Percentiles rank a stretch among this genome's conserved stretches.
phyloP scores from a whole-genome alignment of 2,329 filamentous ascomycete species.

The Alternaria sp. region DNA sequence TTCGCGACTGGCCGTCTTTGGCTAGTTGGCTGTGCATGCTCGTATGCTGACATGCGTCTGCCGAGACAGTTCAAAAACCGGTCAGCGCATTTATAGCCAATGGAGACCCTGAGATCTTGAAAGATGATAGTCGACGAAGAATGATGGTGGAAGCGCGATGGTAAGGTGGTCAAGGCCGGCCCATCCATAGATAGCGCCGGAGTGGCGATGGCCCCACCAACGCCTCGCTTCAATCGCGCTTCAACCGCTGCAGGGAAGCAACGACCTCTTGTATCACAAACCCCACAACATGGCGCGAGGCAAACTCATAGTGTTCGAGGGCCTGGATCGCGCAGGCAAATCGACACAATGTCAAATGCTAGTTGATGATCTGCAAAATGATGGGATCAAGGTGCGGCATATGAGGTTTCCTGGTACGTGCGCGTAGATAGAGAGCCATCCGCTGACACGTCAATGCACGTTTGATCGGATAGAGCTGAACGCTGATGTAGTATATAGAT shows the following conservation, averaged over 20 bases:
- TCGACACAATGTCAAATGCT: slow-evolving; percentile 84
- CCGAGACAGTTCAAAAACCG: no score
- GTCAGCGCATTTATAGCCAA: no score
- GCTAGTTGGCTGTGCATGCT: no score
- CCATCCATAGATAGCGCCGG: background rate
- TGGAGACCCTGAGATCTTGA: no score
- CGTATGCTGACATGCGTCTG: no score
- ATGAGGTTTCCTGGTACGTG: slow-evolving; percentile 70
- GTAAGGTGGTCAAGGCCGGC: no score
- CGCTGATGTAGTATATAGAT: slow-evolving; percentile 60
- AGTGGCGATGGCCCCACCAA: slow-evolving; percentile 3
- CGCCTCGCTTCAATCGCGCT: background rate
- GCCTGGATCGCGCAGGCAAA: slow-evolving; percentile 88
- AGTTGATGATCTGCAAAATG: slow-evolving; percentile 58
- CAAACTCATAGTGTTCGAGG: slow-evolving; percentile 83
- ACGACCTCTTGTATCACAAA: background rate
- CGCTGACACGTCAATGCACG: background rate
- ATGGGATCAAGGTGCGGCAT: slow-evolving; percentile 62
- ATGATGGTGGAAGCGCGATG: no score
- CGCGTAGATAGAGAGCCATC: background rate
- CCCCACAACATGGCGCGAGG: slow-evolving; percentile 60
- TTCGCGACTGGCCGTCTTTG: no score
- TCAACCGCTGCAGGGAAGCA: background rate
- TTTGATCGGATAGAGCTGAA: background rate
- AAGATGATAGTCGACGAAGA: accelerated